Evolutionary conservation across 805 yeast genomes (phyloP), one percentile per base, ranked within the genome.

Genomic region (Blastobotrys mokoenaii): DNA sequence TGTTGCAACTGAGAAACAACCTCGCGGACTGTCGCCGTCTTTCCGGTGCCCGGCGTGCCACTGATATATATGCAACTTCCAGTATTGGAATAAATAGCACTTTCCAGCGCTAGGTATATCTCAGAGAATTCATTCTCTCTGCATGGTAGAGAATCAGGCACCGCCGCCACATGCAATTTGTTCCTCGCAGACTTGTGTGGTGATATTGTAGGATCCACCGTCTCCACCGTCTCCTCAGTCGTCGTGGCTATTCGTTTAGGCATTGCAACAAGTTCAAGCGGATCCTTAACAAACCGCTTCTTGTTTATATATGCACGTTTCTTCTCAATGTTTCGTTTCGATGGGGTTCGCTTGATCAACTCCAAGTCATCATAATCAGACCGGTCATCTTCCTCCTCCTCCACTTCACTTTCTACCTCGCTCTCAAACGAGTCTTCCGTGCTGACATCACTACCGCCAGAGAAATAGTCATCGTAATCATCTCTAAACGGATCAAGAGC

Each of bases 1-100:
- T 62, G 58, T 38, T 74, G 71, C 31, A 93, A 64, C 55, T 83
- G 87, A 30, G 77, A 73, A 20, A 93, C 74, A 0, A 84, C 97
- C 57, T 88, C 95, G 45, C 95, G 67, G 2, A 90, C 80, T 0
- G 97, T 90, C 2, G 95, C 93, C 0, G 98, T 90, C 60, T 93
- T 93, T 10, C 98, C 98, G 1, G 94, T 90, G 7, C 99, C 99
- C 0, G 99, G 98, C 0, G 96, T 87, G 2, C 99, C 99, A 63
- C 96, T 86, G 9, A 93, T 79, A 59, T 89, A 93, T 4, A 93
- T 64, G 52, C 96, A 86, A 6, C 89, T 75, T 0, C 97, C 97
- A 1, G 82, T 73, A 36, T 76, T 75, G 12, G 81, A 73, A 40
- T 71, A 71, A 30, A 90, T 76, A 0, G 95, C 84, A 38, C 78